Conservation (phyloP, 139 green algal species). For the Spirogloea muscicola region DNA sequence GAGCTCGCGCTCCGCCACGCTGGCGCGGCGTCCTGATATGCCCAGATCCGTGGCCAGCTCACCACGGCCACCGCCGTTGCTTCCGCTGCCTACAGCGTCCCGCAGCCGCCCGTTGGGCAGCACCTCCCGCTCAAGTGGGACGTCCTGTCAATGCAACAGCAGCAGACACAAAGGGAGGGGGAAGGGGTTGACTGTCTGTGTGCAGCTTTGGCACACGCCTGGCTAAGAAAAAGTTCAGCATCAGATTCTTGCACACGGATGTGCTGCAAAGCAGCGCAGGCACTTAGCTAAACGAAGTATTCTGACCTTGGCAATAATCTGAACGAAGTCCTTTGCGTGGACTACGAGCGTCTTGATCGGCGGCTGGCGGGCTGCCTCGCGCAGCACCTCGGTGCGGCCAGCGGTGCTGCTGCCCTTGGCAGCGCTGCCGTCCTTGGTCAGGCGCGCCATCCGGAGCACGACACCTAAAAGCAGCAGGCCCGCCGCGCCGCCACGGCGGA, state of each 20-base stretch:
- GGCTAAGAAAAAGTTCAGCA: too few species aligned
- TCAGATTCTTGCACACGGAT: too few species aligned
- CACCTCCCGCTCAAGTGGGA: not conserved
- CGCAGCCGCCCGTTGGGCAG: constrained; percentile 10
- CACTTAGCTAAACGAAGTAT: too few species aligned
- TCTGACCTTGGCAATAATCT: constrained; percentile 35
- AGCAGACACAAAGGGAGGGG: constrained; percentile 15
- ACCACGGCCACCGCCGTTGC: too few species aligned
- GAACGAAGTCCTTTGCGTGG: constrained; percentile 21
- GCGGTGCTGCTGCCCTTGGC: constrained; percentile 2
- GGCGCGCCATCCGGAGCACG: constrained; percentile 19
- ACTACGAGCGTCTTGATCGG: constrained; percentile 19
- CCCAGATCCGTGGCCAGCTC: constrained; percentile 23
- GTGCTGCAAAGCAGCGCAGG: too few species aligned
- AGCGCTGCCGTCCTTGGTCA: not conserved
- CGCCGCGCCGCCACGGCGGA: too few species aligned
- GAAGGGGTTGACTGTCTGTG: too few species aligned
- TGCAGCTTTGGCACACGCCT: too few species aligned
- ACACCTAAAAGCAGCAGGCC: too few species aligned
- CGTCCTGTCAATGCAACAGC: constrained; percentile 26
- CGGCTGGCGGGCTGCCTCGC: constrained; percentile 13
- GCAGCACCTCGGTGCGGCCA: too few species aligned
- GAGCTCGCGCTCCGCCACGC: constrained; percentile 27
- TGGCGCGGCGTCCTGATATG: constrained; percentile 8
- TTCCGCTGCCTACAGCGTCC: not conserved